phyloP scores from a whole-genome alignment of 371 early-diverging fungal genomes.

The Syncephalastrum contaminatum region DNA sequence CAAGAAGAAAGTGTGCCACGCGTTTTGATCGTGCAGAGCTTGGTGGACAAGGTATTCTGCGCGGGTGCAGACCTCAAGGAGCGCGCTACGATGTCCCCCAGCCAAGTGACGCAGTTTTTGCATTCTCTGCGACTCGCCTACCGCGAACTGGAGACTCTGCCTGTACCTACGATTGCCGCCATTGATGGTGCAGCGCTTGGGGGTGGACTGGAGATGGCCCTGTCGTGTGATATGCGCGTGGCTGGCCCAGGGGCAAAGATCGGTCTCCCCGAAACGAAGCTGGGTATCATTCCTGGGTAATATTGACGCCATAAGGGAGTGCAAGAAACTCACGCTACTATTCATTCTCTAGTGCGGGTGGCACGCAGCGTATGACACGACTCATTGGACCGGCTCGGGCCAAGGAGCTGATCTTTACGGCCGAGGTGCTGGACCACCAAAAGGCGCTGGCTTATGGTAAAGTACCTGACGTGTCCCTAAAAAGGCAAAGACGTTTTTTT shows the following conservation, averaged over 20 bases:
- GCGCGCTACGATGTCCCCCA: slow-evolving; percentile 79
- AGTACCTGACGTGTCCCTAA: slow-evolving; percentile 1
- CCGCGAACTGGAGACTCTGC: slow-evolving; percentile 84
- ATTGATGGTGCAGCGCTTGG: slow-evolving; percentile 96
- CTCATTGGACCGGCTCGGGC: slow-evolving; percentile 86
- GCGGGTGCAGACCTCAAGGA: slow-evolving; percentile 98
- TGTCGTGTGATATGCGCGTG: slow-evolving; percentile 90
- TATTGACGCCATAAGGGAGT: background rate
- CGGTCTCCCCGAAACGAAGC: slow-evolving; percentile 90
- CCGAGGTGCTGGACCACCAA: slow-evolving; percentile 61
- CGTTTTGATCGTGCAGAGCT: slow-evolving; percentile 82
- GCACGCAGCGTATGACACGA: slow-evolving; percentile 90
- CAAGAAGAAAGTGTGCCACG: slow-evolving; percentile 50
- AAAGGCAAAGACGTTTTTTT: background rate
- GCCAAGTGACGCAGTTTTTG: slow-evolving; percentile 86
- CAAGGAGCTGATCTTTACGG: slow-evolving; percentile 93
- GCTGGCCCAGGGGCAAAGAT: slow-evolving; percentile 80
- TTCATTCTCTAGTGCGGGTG: slow-evolving; percentile 77
- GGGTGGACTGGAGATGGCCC: slow-evolving; percentile 93
- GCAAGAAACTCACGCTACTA: background rate
- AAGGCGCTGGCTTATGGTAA: slow-evolving; percentile 68
- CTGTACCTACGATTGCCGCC: slow-evolving; percentile 93
- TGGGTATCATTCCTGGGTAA: slow-evolving; percentile 98
- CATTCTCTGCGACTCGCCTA: slow-evolving; percentile 75
- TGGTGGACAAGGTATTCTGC: slow-evolving; percentile 88